Evolutionary conservation across 2,329 filamentous ascomycete genomes (phyloP).

Genomic region (Diaporthe vexans): DNA sequence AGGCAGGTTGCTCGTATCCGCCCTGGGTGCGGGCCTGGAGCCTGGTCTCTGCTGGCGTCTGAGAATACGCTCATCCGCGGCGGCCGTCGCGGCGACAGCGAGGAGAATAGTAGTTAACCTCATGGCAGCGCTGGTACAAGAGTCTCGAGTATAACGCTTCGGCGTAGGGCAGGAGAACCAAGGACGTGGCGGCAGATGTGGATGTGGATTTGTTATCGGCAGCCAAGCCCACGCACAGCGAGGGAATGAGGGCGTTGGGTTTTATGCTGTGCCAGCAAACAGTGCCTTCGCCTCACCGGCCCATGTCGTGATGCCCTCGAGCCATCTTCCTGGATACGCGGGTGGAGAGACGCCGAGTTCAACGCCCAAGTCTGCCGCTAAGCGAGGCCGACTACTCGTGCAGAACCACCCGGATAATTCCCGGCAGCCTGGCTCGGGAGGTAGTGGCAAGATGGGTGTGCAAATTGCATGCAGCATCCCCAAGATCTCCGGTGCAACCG

Average conservation of each 20-base stretch:
- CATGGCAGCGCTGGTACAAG: background rate
- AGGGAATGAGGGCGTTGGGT: background rate
- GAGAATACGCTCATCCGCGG: background rate
- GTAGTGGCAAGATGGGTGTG: background rate
- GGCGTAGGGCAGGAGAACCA: background rate
- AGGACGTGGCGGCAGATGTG: background rate
- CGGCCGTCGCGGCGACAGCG: slow-evolving; percentile 5
- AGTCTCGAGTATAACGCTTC: background rate
- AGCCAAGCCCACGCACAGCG: too few species aligned
- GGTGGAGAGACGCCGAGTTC: slow-evolving; percentile 16
- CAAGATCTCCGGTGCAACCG: background rate
- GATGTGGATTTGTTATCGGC: background rate
- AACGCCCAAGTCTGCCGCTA: slow-evolving; percentile 7
- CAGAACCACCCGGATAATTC: slow-evolving; percentile 5
- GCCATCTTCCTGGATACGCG: background rate
- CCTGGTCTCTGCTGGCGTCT: background rate
- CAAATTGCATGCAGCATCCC: slow-evolving; percentile 4
- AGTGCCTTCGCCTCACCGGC: background rate
- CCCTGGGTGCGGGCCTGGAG: slow-evolving; percentile 5
- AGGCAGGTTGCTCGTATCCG: slow-evolving; percentile 43
- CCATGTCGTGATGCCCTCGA: slow-evolving; percentile 3
- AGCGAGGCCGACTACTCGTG: background rate
- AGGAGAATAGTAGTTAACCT: background rate
- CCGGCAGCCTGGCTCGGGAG: background rate
- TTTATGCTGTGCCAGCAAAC: background rate